Percentiles rank a stretch among this genome's conserved stretches.
Evolutionary conservation across 257 asterid genomes (phyloP).

Genomic region (Plantago elongata): DNA sequence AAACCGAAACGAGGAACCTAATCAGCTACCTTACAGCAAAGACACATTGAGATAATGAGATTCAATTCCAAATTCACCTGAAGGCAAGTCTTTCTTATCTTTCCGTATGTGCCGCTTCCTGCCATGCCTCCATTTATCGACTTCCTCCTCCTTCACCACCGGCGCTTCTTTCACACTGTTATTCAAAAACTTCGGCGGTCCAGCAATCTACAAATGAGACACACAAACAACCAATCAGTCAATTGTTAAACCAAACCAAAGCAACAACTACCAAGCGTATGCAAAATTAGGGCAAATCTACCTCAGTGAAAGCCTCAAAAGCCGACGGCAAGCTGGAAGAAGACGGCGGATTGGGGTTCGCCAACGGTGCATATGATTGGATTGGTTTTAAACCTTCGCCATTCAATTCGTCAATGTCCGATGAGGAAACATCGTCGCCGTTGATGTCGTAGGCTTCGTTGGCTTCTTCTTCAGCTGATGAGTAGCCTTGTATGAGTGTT

Average conservation of each 20-base stretch:
- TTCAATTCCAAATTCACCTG: conserved; percentile 35
- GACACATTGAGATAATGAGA: background rate
- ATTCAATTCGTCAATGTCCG: conserved; percentile 32
- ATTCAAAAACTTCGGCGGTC: conserved; percentile 92
- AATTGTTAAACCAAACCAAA: conserved; percentile 19
- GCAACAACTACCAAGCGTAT: background rate
- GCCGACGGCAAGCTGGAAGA: conserved; percentile 84
- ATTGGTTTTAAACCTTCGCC: conserved; percentile 27
- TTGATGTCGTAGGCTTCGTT: conserved; percentile 20
- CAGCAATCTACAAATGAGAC: conserved; percentile 48
- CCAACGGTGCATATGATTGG: conserved; percentile 65
- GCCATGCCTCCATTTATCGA: conserved; percentile 53
- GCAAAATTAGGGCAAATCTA: conserved; percentile 19
- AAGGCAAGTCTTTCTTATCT: conserved; percentile 64
- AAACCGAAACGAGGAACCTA: background rate
- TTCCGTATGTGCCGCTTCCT: conserved; percentile 45
- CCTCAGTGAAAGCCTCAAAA: conserved; percentile 82
- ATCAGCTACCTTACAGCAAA: background rate
- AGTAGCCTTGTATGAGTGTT: conserved; percentile 83
- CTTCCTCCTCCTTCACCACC: conserved; percentile 40
- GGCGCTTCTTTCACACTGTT: conserved; percentile 50
- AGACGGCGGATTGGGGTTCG: conserved; percentile 62
- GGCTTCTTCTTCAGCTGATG: conserved; percentile 76
- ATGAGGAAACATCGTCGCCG: conserved; percentile 29
- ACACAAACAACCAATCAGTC: background rate